Evolutionary conservation across 2,329 filamentous ascomycete genomes (phyloP).

Genomic region (Colletotrichum sansevieriae): DNA sequence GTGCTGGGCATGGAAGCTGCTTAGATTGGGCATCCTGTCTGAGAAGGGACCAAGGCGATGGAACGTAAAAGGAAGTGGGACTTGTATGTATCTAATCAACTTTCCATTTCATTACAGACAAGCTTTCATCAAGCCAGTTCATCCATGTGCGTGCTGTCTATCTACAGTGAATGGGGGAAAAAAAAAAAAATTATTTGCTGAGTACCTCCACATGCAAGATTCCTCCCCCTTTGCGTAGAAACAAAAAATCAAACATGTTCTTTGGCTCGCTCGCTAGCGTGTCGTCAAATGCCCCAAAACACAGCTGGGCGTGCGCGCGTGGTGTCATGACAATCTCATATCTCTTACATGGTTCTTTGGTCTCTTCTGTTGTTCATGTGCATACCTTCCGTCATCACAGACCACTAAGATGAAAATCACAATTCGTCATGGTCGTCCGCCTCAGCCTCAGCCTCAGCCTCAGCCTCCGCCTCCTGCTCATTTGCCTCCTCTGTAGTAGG

Average conservation of each 20-base stretch:
- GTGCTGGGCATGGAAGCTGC: too few species aligned
- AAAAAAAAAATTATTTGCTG: neutral
- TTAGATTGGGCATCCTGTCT: too few species aligned
- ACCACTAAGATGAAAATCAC: neutral
- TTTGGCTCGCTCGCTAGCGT: slow-evolving; percentile 4
- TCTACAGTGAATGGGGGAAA: neutral
- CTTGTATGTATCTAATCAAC: too few species aligned
- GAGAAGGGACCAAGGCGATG: too few species aligned
- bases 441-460: neutral
- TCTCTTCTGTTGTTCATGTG: neutral
- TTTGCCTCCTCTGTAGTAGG: neutral
- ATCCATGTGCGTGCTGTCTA: slow-evolving; percentile 11
- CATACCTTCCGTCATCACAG: neutral
- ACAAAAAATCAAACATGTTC: neutral
- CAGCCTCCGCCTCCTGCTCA: neutral
- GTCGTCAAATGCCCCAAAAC: neutral
- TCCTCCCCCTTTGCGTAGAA: neutral
- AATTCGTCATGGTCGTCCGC: slow-evolving; percentile 5
- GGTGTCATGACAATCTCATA: slow-evolving; percentile 7
- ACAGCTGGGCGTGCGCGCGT: slow-evolving; percentile 1
- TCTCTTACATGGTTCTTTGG: neutral
- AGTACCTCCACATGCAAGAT: slow-evolving; percentile 10
- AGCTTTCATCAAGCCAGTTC: neutral
- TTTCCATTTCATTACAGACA: slow-evolving; percentile 1
- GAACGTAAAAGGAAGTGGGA: too few species aligned